Base-by-base conservation (phyloP, 1,284 basidiomycete genomes). In the Ustilago trichophora region DNA sequence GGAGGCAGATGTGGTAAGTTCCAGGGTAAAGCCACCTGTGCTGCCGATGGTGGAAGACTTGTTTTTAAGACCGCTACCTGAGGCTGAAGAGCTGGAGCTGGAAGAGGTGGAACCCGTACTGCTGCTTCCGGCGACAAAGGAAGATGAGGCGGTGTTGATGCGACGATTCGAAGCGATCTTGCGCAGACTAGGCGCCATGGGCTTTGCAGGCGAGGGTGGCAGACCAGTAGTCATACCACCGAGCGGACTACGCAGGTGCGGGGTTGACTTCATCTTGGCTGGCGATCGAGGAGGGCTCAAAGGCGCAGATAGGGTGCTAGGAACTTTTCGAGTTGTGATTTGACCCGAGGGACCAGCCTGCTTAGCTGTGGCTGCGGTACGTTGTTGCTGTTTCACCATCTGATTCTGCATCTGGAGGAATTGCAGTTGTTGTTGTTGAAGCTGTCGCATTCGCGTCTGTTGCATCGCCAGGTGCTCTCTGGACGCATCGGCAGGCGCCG, bases 161-260 rank as follows among this genome's bases (percentile, higher is more conserved):
- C 70, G 45, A 26, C 63, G 51, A 26, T 68, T 72, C 29, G 65
- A 64, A 3, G 70, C 70, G 40, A 72, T 72, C 65, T 72, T 72
- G 15, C 70, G 47, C 37, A 64, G 27, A n/a, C 59, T 36, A 8
- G 50, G 65, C 10, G 49, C 52, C 21, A 31, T 34, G 12, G 46
- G 44, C 22, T 51, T 70, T 5, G 11, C 16, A 0, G 56, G 58
- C 29, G 49, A 67, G 15, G 63, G 47, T 16, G 56, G 50, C 29
- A 60, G 37, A 19, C 40, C 36, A 10, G n/a, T 34, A 13, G 37
- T 24, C 12, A 9, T 34, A 5, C 50, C 54, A 3, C 49, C 43
- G 6, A 52, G 45, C 0, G 63, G 44, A 27, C 46, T 52, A 6
- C 60, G 25, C 3, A 74, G 50, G n/a, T 74, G 68, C 3, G 72